A percentile compares a stretch with the other conserved stretches of the same genome.
Evolutionary conservation across 257 asterid species (phyloP).

Genomic region (Plantago major): DNA sequence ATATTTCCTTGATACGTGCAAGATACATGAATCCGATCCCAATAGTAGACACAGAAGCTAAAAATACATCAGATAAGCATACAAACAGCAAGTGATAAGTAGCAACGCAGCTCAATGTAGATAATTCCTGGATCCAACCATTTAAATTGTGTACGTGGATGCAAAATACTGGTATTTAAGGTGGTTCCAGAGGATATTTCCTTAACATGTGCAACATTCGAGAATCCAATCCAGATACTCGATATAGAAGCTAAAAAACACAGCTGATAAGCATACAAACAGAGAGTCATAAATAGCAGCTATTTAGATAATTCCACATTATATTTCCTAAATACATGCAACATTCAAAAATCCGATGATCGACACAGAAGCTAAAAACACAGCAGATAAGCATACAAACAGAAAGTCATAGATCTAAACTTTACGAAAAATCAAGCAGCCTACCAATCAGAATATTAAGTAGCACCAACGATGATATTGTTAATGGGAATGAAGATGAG

Average conservation of each 20-base stretch:
- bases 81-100: too few species aligned
- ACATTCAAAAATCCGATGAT: neutral
- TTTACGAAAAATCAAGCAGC: neutral
- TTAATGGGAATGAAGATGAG: slow-evolving; percentile 56
- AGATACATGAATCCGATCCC: too few species aligned
- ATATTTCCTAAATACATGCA: neutral
- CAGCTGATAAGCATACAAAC: too few species aligned
- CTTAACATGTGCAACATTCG: neutral
- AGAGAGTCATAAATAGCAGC: too few species aligned
- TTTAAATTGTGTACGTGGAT: too few species aligned
- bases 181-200: too few species aligned
- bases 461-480: slow-evolving; percentile 56
- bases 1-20: too few species aligned
- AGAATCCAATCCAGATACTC: neutral
- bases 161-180: too few species aligned
- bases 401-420: neutral
- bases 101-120: too few species aligned
- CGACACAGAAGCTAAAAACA: neutral
- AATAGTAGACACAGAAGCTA: too few species aligned
- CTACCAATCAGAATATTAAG: slow-evolving; percentile 23
- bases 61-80: too few species aligned
- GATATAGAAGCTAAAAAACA: neutral
- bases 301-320: too few species aligned
- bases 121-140: neutral
- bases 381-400: neutral